Conservation (phyloP, 306 rosid genomes). For the Malus sieversii region DNA sequence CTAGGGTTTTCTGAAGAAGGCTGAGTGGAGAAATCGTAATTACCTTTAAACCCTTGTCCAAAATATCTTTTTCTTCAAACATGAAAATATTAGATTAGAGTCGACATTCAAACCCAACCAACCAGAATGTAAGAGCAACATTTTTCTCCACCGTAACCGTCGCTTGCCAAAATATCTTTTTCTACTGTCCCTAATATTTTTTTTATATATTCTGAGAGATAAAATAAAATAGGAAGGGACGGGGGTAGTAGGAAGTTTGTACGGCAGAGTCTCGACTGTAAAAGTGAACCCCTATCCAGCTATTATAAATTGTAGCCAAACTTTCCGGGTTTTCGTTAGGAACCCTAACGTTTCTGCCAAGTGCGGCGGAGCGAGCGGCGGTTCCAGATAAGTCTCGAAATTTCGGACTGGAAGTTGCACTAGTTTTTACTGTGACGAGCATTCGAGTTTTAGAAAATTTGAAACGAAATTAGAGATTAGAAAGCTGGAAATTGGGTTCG, state of each 20-base stretch:
- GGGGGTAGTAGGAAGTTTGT: neutral
- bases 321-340: neutral
- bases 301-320: neutral
- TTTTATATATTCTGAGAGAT: no score
- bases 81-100: no score
- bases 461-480: neutral
- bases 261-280: neutral
- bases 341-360: neutral
- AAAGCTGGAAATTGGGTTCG: neutral
- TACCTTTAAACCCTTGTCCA: neutral
- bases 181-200: no score
- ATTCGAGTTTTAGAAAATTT: neutral
- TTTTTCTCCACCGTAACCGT: no score
- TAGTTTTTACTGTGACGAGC: neutral
- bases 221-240: no score
- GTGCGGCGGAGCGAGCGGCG: neutral
- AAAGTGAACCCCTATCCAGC: neutral
- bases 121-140: fast-evolving
- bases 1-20: no score
- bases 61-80: neutral
- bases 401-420: neutral
- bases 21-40: no score
- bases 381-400: neutral
- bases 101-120: no score
- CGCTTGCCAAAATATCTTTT: no score